Conservation (phyloP, 148 eudicot species). For the Rhododendron williamsianum region DNA sequence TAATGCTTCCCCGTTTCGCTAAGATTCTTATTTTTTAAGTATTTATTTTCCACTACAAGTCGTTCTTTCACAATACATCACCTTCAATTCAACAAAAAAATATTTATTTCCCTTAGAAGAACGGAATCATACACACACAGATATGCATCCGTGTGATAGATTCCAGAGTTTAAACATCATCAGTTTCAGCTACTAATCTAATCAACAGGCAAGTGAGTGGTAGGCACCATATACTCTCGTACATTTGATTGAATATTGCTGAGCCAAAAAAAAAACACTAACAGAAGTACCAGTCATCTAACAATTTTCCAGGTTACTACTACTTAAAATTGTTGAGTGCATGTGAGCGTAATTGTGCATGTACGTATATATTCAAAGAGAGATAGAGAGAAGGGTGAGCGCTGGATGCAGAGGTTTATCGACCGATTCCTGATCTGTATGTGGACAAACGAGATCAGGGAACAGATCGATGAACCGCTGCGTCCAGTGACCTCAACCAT, state of each 20-base stretch:
- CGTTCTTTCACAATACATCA: too few relatives aligned
- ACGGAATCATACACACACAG: not conserved
- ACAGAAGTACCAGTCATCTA: not conserved
- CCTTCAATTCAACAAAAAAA: too few relatives aligned
- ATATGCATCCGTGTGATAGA: not conserved
- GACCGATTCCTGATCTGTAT: conserved; percentile 49
- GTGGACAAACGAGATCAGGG: conserved; percentile 24
- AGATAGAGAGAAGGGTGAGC: conserved; percentile 23
- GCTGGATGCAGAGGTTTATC: conserved; percentile 97
- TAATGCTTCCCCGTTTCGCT: not conserved
- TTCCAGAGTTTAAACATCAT: not conserved
- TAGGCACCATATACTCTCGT: too few relatives aligned
- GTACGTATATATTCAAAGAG: not conserved
- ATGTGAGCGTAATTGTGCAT: not conserved
- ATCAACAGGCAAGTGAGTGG: too few relatives aligned
- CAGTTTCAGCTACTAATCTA: not conserved
- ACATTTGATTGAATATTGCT: not conserved
- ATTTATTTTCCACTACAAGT: too few relatives aligned
- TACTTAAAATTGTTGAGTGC: not conserved
- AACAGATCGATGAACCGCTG: conserved; percentile 92
- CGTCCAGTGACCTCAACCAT: conserved; percentile 56
- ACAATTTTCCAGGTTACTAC: not conserved
- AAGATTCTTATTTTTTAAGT: too few relatives aligned
- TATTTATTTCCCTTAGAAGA: too few relatives aligned
- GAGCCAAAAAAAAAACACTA: not conserved